A percentile compares a stretch with the other conserved stretches of the same genome.
Evolutionary conservation across 306 rosid genomes (phyloP).

Genomic region (Aeschynomene evenia): DNA sequence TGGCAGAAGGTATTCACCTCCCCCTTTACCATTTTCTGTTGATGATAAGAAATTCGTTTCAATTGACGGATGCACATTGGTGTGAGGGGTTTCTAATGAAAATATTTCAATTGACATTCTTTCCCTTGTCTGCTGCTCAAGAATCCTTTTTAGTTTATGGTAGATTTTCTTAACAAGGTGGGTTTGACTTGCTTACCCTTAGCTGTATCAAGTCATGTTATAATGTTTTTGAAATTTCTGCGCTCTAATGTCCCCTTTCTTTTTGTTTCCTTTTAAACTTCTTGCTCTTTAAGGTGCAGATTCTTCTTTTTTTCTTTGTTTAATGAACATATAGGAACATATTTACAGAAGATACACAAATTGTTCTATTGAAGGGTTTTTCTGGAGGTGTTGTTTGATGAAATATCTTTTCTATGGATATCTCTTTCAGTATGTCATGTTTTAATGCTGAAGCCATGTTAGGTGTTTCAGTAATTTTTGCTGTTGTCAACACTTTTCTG

Average conservation of each 20-base stretch:
- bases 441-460: background rate
- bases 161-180: slow-evolving; percentile 2
- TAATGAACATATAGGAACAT: background rate
- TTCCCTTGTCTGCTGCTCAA: background rate
- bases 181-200: background rate
- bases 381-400: background rate
- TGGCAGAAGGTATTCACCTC: slow-evolving; percentile 75
- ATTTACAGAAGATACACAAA: background rate
- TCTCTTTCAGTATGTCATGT: background rate
- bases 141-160: background rate
- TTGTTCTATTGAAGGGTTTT: background rate
- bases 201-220: background rate
- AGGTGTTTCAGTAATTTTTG: slow-evolving; percentile 9
- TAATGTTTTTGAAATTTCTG: background rate
- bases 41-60: slow-evolving; percentile 12
- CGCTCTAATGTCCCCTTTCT: background rate
- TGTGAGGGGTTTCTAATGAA: background rate
- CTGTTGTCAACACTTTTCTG: background rate
- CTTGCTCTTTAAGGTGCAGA: background rate
- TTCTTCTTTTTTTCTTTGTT: background rate
- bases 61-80: background rate
- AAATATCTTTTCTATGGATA: slow-evolving; percentile 7
- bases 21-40: background rate
- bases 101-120: background rate
- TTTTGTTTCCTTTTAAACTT: background rate